Evolutionary conservation across 345 rosid species (phyloP).

Genomic region (Populus davidiana): DNA sequence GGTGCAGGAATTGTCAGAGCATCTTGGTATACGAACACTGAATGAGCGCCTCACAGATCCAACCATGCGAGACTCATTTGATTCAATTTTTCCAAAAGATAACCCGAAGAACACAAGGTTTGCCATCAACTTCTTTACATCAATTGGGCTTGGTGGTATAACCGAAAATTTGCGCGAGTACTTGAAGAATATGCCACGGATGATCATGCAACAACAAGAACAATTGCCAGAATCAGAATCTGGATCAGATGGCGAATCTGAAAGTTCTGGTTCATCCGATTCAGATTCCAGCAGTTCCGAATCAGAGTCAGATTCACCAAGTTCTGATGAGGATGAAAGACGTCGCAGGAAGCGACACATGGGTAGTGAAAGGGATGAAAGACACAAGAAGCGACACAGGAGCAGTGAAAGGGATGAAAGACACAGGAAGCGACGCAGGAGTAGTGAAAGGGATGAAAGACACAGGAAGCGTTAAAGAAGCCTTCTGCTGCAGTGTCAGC

Average conservation of each 20-base stretch:
- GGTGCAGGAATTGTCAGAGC: slow-evolving; percentile 86
- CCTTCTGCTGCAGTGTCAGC: not conserved
- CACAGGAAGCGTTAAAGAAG: slow-evolving; percentile 4
- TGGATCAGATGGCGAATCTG: slow-evolving; percentile 30
- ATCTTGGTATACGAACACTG: slow-evolving; percentile 72
- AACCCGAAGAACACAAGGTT: slow-evolving; percentile 92
- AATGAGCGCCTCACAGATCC: slow-evolving; percentile 80
- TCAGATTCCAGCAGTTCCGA: slow-evolving; percentile 25
- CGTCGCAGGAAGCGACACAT: slow-evolving; percentile 3
- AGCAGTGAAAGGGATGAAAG: slow-evolving; percentile 15
- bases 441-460: slow-evolving; percentile 16
- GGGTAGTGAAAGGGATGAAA: slow-evolving; percentile 11
- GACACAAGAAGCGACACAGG: slow-evolving; percentile 8
- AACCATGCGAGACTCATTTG: slow-evolving; percentile 65
- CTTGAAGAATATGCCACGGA: slow-evolving; percentile 90
- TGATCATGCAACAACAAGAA: slow-evolving; percentile 85
- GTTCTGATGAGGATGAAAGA: slow-evolving; percentile 27
- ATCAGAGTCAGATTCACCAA: slow-evolving; percentile 12
- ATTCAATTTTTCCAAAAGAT: slow-evolving; percentile 82
- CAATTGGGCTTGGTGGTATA: slow-evolving; percentile 97
- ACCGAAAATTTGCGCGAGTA: slow-evolving; percentile 88
- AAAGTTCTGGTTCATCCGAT: slow-evolving; percentile 40
- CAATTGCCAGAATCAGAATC: slow-evolving; percentile 37
- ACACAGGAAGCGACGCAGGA: slow-evolving; percentile 4
- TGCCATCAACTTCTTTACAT: slow-evolving; percentile 85